phyloP scores from a whole-genome alignment of 2,329 filamentous ascomycete species.

The Alternaria novae-zelandiae region DNA sequence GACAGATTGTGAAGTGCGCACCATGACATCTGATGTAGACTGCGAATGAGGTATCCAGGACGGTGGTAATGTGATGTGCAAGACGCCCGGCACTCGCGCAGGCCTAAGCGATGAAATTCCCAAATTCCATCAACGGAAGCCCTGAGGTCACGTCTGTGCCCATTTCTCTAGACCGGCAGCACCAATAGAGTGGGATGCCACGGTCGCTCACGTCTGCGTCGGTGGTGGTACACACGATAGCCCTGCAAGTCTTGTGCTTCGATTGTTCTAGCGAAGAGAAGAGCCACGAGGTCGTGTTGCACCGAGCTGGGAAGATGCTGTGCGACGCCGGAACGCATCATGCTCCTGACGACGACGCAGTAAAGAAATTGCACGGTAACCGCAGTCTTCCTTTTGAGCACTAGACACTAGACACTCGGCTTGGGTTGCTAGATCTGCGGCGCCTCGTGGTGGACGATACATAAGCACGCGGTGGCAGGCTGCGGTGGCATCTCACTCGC shows the following conservation, averaged over 20 bases:
- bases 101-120: constrained; percentile 29
- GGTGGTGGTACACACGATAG: background rate
- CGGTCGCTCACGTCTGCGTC: background rate
- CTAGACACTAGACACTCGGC: background rate
- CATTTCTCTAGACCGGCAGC: constrained; percentile 7
- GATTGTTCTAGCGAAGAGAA: constrained; percentile 3
- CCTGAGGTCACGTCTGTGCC: constrained; percentile 29
- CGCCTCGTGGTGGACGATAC: background rate
- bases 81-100: constrained; percentile 31
- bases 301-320: background rate
- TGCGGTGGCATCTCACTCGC: constrained; percentile 25
- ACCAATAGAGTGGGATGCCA: background rate
- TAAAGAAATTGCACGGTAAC: constrained; percentile 1
- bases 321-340: background rate
- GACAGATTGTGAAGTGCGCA: background rate
- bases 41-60: constrained; percentile 27
- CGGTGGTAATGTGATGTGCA: constrained; percentile 31
- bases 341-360: constrained; percentile 6
- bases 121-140: constrained; percentile 36
- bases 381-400: background rate
- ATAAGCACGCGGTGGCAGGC: constrained; percentile 2
- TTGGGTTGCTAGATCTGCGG: constrained; percentile 1
- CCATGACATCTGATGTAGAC: background rate
- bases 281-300: constrained; percentile 27
- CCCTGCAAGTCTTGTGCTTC: background rate